phyloP scores from a whole-genome alignment of 2,329 filamentous ascomycete genomes.

The Talaromyces sp. region DNA sequence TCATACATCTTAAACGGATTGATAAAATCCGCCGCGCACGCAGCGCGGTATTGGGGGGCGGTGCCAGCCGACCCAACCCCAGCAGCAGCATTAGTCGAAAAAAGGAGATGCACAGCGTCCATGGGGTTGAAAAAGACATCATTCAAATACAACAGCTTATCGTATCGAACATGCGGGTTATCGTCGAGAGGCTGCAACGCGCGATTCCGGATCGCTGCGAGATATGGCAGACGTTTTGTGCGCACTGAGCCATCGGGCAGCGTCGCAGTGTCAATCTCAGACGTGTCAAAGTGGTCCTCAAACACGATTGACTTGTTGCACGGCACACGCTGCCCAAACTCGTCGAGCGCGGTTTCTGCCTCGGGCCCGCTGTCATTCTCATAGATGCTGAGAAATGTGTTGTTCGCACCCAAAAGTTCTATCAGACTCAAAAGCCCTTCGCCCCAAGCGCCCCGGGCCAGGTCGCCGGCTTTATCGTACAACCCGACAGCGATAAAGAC shows the following conservation, averaged over 20 bases:
- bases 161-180: conserved; percentile 41
- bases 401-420: conserved; percentile 60
- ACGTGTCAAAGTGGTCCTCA: conserved; percentile 56
- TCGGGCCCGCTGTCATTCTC: conserved; percentile 63
- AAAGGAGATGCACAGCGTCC: conserved; percentile 58
- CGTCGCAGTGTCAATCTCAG: conserved; percentile 54
- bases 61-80: conserved; percentile 45
- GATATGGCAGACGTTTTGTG: conserved; percentile 69
- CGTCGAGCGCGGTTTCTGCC: conserved; percentile 51
- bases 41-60: conserved; percentile 59
- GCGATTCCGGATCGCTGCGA: conserved; percentile 68
- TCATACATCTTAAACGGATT: conserved; percentile 73
- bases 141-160: conserved; percentile 60
- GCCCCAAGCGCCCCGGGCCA: conserved; percentile 63
- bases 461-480: conserved; percentile 58
- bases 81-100: conserved; percentile 47
- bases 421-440: conserved; percentile 57
- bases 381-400: conserved; percentile 69
- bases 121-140: conserved; percentile 61
- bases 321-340: conserved; percentile 48
- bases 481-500: conserved; percentile 71
- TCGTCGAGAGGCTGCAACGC: conserved; percentile 58
- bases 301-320: conserved; percentile 54
- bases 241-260: conserved; percentile 52
- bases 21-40: conserved; percentile 71